Evolutionary conservation across 129 eudicot genomes (phyloP), one percentile per base, ranked within the genome.

Genomic region (Saussurea involucrata): DNA sequence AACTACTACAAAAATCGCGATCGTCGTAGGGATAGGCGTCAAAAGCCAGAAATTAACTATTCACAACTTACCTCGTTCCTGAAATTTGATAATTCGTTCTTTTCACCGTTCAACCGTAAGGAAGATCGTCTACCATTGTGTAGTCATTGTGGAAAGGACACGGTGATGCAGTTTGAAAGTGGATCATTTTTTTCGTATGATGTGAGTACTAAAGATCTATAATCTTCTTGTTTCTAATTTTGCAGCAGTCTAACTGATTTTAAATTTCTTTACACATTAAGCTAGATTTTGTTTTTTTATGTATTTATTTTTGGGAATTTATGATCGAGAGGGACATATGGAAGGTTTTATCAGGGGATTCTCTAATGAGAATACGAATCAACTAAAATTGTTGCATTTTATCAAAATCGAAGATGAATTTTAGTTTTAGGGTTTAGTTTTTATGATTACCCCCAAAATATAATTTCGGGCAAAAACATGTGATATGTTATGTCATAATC

Each of bases 111-210:
- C 71, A 75, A 1, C 8, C 63, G 18, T 7, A 24, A 5, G 42
- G 8, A 49, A 8, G 46, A 28, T 2, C 21, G 24, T 24, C 11
- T n/a, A 22, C 15, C 33, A 5, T 4, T 63, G 0, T 24, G 25
- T 5, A 24, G 10, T 4, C 1, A 20, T 15, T 75, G 29, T 10
- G 42, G 63, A 36, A 75, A 75, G 20, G n/a, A 10, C 10, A 7
- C 0, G 1, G 7, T 10, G 63, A 75, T 75, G 71, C 40, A 40
- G 2, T 40, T 75, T 24, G 71, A 75, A 63, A 11, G 28, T 0
- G 71, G 11, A 2, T 75, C 79, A 2, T 74, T 61, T 24, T 74
- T 74, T 53, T 33, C 70, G 0, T 60, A 21, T 33, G 78, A 74
- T 34, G 78, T 74, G 36, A 74, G 78, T 74, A 15, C 10, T 61